Evolutionary conservation across 2,329 filamentous ascomycete genomes (phyloP).

Genomic region (Aspergillus sp.): DNA sequence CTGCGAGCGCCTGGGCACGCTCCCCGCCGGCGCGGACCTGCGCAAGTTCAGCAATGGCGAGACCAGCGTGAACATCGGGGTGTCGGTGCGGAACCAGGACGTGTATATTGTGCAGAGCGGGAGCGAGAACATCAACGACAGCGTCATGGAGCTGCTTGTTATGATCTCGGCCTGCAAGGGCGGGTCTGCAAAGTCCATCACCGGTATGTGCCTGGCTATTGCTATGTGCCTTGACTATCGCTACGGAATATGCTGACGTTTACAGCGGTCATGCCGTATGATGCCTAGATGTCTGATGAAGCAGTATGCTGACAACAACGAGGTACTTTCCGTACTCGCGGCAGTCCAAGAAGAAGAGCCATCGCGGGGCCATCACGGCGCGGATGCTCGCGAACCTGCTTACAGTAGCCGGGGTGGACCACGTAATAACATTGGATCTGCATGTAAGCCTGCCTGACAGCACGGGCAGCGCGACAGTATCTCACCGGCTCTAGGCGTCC

Average conservation of each 20-base stretch:
- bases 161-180: slow-evolving; percentile 99
- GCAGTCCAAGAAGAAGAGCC: slow-evolving; percentile 98
- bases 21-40: slow-evolving; percentile 50
- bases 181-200: slow-evolving; percentile 92
- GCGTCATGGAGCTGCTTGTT: slow-evolving; percentile 97
- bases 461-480: slow-evolving; percentile 7
- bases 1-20: slow-evolving; percentile 55
- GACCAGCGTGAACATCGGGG: slow-evolving; percentile 58
- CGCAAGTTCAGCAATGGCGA: slow-evolving; percentile 62
- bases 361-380: slow-evolving; percentile 90
- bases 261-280: slow-evolving; percentile 41
- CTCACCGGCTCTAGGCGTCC: slow-evolving; percentile 46
- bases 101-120: slow-evolving; percentile 98
- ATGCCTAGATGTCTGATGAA: slow-evolving; percentile 21
- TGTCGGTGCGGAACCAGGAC: slow-evolving; percentile 86
- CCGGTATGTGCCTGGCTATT: slow-evolving; percentile 53
- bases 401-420: slow-evolving; percentile 85
- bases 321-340: slow-evolving; percentile 96
- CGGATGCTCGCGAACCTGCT: slow-evolving; percentile 95
- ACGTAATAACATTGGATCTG: slow-evolving; percentile 94
- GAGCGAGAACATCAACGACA: slow-evolving; percentile 93
- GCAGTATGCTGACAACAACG: slow-evolving; percentile 29
- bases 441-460: slow-evolving; percentile 48
- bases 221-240: slow-evolving; percentile 2
- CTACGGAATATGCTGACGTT: slow-evolving; percentile 9